Conservation (phyloP, 768 basidiomycete species). For the Serendipita sp. region DNA sequence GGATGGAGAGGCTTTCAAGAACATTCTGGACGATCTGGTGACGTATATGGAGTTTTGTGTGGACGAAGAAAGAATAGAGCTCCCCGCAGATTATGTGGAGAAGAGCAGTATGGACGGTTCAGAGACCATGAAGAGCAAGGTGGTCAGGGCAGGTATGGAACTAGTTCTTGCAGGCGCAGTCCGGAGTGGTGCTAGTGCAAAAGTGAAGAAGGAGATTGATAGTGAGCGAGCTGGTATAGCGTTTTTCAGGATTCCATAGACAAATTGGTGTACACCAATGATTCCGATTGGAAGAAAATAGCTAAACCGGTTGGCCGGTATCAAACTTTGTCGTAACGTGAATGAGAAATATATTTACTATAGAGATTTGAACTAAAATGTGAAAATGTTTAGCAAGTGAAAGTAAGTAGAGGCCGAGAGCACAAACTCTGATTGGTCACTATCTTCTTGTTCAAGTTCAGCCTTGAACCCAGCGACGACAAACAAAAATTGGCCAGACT, state of each 20-base stretch:
- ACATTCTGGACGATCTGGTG: slow-evolving; percentile 36
- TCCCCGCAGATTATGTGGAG: slow-evolving; percentile 14
- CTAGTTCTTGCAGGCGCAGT: slow-evolving; percentile 40
- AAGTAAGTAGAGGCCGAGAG: too few relatives aligned
- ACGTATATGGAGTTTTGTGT: slow-evolving; percentile 46
- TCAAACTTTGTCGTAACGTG: too few relatives aligned
- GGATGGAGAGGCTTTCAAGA: slow-evolving; percentile 27
- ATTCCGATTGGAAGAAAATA: background rate
- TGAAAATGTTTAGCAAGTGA: too few relatives aligned
- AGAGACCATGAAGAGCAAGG: slow-evolving; percentile 19
- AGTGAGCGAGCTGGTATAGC: slow-evolving; percentile 42
- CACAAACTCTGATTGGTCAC: too few relatives aligned
- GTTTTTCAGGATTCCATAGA: slow-evolving; percentile 46
- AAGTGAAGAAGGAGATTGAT: slow-evolving; percentile 39
- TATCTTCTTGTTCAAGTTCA: too few relatives aligned
- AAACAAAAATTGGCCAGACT: too few relatives aligned
- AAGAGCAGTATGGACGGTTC: background rate
- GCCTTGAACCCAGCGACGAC: too few relatives aligned
- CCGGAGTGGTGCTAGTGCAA: slow-evolving; percentile 33
- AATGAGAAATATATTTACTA: too few relatives aligned
- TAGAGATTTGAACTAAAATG: too few relatives aligned
- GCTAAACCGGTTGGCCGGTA: slow-evolving; percentile 13
- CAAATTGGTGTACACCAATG: background rate
- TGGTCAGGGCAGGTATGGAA: slow-evolving; percentile 30
- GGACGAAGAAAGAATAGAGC: slow-evolving; percentile 38